Base-by-base conservation (phyloP, 2,329 filamentous ascomycete genomes). In the Daldinia sp. region DNA sequence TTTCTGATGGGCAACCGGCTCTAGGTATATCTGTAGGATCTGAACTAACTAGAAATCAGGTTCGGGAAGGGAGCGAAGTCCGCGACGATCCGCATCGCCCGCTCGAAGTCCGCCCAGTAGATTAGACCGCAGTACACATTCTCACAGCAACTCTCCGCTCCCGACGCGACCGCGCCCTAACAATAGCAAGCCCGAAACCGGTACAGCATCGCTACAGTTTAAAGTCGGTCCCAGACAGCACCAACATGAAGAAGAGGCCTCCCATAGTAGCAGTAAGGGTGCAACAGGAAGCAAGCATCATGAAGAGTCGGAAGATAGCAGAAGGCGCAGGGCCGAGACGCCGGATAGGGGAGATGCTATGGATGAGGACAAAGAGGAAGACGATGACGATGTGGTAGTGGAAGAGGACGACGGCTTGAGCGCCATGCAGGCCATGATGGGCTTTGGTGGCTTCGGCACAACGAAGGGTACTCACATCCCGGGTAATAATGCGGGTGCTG, bases 401-500 rank as follows among this genome's bases (percentile, higher is more conserved):
- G 84, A 83, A 59, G 84, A 83, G 58, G 90, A 94, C 65, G 88
- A 90, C 65, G 87, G 89, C 52, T 82, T 90, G 74, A 86, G 84
- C 57, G 86, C 86, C 62, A 94, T 98, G 90, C 84, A 88, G 71
- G 88, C 89, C 50, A 87, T 94, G 81, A 94, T 99, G 91, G 95
- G 95, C 1, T 97, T 99, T 73, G 88, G 88, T 15, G 87, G 85
- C 0, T 99, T 98, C 78, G 89, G 88, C 60, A 89, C 87, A 21
- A 98, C 95, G 17, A 96, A 98, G 78, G 88, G 91, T 63, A 93
- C 90, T 56, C 96, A 97, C 75, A 89, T 99, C 1, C 84, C 86
- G 0, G 95, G 95, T 1, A 99, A 99, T 75, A 88, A 93, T 74
- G 87, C 90, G 39, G 94, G 91, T 57, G 92, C 83, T 0, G 88